Conservation (phyloP, 768 basidiomycete genomes). For the Pilatotrama ljubarskyi region DNA sequence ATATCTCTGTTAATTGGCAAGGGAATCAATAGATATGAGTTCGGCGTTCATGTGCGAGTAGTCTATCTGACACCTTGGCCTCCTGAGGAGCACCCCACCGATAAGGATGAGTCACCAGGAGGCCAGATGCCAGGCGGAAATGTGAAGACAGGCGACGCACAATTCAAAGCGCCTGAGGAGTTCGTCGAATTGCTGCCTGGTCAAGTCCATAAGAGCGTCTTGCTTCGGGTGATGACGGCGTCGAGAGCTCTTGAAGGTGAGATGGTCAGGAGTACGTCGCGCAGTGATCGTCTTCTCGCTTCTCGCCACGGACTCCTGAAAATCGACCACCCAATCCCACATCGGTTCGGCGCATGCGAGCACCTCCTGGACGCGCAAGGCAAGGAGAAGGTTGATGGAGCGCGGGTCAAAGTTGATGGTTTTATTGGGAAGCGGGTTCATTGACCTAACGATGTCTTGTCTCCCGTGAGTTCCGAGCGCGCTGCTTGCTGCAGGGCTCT, state of each 20-base stretch:
- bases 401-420: constrained; percentile 56
- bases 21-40: not conserved
- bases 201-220: constrained; percentile 47
- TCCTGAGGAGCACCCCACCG: not conserved
- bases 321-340: constrained; percentile 73
- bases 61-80: not conserved
- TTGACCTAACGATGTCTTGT: not conserved
- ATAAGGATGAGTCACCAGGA: constrained; percentile 1
- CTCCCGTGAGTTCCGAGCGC: not conserved
- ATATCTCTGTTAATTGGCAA: constrained; percentile 51
- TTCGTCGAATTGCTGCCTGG: constrained; percentile 61
- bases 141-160: constrained; percentile 42
- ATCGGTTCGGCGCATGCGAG: constrained; percentile 71
- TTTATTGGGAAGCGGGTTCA: constrained; percentile 52
- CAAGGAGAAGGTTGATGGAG: constrained; percentile 64
- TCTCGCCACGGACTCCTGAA: constrained; percentile 32
- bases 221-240: constrained; percentile 18
- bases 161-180: constrained; percentile 58
- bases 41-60: not conserved
- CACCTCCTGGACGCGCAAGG: constrained; percentile 61
- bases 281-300: not conserved
- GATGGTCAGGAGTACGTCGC: constrained; percentile 1
- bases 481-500: not conserved
- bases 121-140: not conserved
- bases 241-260: not conserved